These are phyloP conservation scores for Ophiosphaerella narmari DNA, from an alignment of 2,329 filamentous ascomycete genomes.

Conservation along the genomic window DNA sequence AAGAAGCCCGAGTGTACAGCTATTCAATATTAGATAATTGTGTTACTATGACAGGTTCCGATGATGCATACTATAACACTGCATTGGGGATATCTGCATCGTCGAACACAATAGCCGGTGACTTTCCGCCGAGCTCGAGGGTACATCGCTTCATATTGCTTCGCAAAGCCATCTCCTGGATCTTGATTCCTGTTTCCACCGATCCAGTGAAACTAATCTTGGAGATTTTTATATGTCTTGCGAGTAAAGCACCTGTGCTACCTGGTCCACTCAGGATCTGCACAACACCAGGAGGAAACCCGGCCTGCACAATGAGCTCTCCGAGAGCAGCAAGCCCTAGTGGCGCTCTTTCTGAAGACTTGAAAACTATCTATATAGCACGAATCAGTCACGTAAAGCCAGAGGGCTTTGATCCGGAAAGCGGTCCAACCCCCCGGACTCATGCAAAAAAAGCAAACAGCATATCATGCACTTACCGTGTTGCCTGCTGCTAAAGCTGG, in stretches of 20 bases:
- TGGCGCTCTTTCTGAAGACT: conserved; percentile 45
- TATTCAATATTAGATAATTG: too few relatives aligned
- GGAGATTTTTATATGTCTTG: conserved; percentile 46
- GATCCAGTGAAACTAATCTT: conserved; percentile 51
- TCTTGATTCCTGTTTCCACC: conserved; percentile 44
- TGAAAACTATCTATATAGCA: conserved; percentile 21
- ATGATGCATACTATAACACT: conserved; percentile 33
- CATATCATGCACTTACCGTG: conserved; percentile 7
- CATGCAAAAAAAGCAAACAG: too few relatives aligned
- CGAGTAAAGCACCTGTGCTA: conserved; percentile 44
- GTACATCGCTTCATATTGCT: conserved; percentile 51
- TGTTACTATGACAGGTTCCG: too few relatives aligned
- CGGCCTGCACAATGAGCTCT: conserved; percentile 41
- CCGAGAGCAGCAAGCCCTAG: conserved; percentile 41
- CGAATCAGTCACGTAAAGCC: too few relatives aligned
- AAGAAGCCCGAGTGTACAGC: too few relatives aligned
- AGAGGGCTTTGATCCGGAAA: too few relatives aligned
- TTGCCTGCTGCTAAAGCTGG: conserved; percentile 42
- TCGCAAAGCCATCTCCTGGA: conserved; percentile 48
- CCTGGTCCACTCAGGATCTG: conserved; percentile 47
- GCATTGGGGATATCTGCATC: conserved; percentile 52
- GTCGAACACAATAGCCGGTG: conserved; percentile 51
- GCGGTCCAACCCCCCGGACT: too few relatives aligned
- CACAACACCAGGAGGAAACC: conserved; percentile 49
- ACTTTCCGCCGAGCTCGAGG: conserved; percentile 53